Base-by-base conservation (phyloP, 371 early-diverging fungal genomes). In the Mucor irregularis region DNA sequence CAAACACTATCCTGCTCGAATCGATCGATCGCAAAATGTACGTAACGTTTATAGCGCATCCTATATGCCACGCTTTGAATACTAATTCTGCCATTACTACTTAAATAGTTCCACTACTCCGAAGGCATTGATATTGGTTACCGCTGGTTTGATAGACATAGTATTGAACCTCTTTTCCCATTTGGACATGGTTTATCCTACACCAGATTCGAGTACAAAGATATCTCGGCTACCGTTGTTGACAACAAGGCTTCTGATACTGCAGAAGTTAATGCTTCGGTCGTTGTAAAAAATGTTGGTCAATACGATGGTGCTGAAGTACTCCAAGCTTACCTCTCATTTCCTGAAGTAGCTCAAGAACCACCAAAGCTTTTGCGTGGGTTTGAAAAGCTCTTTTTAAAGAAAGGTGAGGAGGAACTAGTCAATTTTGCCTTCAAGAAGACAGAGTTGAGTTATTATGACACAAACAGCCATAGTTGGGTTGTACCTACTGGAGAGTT, bases 171-270 rank as follows among this genome's bases (percentile, higher is more conserved):
- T 21, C 51, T 79, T 5, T 83, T 71, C 50, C 66, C 65, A n/a
- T 88, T 88, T 49, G 88, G 86, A 5, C 72, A 74, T 58, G 88
- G 88, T 17, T 57, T 88, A 7, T 82, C 84, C 0, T 88, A 85
- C 68, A 83, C 88, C n/a, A 63, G 42, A 9, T 88, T 85, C 55
- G 58, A 55, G 16, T 85, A 84, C 55, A 56, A 56, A 1, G 31
- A 71, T 16, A 34, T 76, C 4, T 14, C 16, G 8, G 24, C 51
- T 0, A 39, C 44, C 2, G 19, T 53, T n/a, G 40, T 51, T 11
- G 24, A 39, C 11, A 25, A 30, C 14, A 30, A 43, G 26, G 16
- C 47, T 43, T 10, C 53, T 9, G 48, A 51, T 21, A 49, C 53
- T 5, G 64, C 58, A 0, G 26, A 48, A 16, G 62, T 73, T 4